A percentile compares a stretch with the other conserved stretches of the same genome.
Conservation (phyloP, 202 grass and related monocot genomes). For the Eragrostis tef region DNA sequence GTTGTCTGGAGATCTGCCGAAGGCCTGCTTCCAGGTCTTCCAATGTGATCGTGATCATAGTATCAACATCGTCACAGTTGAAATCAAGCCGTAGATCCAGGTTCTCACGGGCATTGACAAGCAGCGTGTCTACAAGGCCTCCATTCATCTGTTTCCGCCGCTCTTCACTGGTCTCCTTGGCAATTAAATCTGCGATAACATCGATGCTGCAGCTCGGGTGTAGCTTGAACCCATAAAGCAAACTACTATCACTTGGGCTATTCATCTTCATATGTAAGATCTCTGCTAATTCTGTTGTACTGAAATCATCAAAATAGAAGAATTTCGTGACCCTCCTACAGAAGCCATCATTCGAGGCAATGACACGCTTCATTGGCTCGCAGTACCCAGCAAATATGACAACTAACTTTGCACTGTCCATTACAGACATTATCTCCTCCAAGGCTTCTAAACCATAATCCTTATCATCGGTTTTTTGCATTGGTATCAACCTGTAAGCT, state of each 20-base stretch:
- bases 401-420: slow-evolving; percentile 87
- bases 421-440: slow-evolving; percentile 99
- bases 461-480: slow-evolving; percentile 93
- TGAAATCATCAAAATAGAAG: slow-evolving; percentile 86
- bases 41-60: slow-evolving; percentile 69
- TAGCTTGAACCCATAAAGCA: slow-evolving; percentile 81
- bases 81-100: slow-evolving; percentile 88
- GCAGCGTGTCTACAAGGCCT: slow-evolving; percentile 79
- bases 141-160: slow-evolving; percentile 79
- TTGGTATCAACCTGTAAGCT: slow-evolving; percentile 95
- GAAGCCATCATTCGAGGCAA: slow-evolving; percentile 87
- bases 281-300: slow-evolving; percentile 74
- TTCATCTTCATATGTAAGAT: slow-evolving; percentile 85
- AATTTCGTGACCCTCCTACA: slow-evolving; percentile 89
- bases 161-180: slow-evolving; percentile 65
- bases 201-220: slow-evolving; percentile 69
- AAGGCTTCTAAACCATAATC: slow-evolving; percentile 97
- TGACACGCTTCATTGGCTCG: slow-evolving; percentile 92
- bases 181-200: slow-evolving; percentile 59
- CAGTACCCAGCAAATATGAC: slow-evolving; percentile 94
- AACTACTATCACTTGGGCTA: slow-evolving; percentile 54
- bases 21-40: slow-evolving; percentile 86
- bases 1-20: slow-evolving; percentile 63
- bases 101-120: slow-evolving; percentile 80
- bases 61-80: slow-evolving; percentile 58